Conservation (phyloP, 2,329 filamentous ascomycete species). For the Pseudogymnoascus sp. region DNA sequence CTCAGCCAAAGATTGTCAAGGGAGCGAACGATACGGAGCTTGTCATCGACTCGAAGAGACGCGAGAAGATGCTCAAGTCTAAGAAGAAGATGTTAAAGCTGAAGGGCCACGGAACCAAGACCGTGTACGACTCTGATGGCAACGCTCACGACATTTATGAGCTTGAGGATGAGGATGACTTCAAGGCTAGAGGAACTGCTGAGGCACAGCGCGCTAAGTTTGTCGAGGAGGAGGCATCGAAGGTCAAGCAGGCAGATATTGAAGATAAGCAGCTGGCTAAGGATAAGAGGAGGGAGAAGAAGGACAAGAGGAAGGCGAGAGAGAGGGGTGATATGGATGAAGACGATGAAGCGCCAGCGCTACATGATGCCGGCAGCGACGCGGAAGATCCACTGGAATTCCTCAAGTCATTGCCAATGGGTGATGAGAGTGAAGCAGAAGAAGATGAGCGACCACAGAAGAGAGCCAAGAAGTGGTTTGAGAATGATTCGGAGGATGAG, state of each 20-base stretch:
- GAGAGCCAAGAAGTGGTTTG: constrained; percentile 74
- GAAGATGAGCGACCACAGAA: constrained; percentile 46
- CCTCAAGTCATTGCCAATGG: constrained; percentile 50
- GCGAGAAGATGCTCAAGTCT: constrained; percentile 88
- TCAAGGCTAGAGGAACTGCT: constrained; percentile 66
- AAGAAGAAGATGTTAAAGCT: constrained; percentile 92
- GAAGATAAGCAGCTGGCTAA: constrained; percentile 76
- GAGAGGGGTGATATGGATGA: constrained; percentile 48
- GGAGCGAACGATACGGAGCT: constrained; percentile 65
- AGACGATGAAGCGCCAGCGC: constrained; percentile 23
- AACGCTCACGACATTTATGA: constrained; percentile 80
- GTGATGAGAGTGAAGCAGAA: constrained; percentile 36
- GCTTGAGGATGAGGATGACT: constrained; percentile 77
- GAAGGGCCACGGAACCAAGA: constrained; percentile 77
- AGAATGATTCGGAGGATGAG: constrained; percentile 53
- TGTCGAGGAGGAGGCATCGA: constrained; percentile 65
- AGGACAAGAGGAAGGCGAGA: constrained; percentile 63
- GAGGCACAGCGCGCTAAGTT: constrained; percentile 72
- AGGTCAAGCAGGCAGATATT: constrained; percentile 68
- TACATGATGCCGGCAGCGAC: constrained; percentile 33
- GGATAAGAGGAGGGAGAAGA: constrained; percentile 71
- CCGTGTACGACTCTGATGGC: constrained; percentile 90
- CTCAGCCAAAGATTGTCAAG: constrained; percentile 53
- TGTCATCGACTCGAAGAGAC: constrained; percentile 86
- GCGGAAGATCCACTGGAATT: constrained; percentile 52